phyloP scores from a whole-genome alignment of 208 protist genomes.

The Borovskyia barvae region DNA sequence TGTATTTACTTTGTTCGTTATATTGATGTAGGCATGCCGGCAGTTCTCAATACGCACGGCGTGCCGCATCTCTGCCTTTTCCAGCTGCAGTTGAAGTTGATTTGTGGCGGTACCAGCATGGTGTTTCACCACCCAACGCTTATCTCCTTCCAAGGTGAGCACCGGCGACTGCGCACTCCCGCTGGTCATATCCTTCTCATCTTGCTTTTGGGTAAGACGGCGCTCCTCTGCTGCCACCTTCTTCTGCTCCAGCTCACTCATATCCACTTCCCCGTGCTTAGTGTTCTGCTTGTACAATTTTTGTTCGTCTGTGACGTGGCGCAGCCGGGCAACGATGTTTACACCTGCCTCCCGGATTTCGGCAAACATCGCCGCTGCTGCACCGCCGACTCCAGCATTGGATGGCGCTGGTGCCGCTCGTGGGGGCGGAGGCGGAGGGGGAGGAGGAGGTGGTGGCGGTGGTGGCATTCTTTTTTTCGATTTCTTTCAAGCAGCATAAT shows the following conservation, averaged over 20 bases:
- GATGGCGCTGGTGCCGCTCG: background rate
- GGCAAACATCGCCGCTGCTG: constrained; percentile 58
- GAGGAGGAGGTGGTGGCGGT: constrained; percentile 17
- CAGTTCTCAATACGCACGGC: constrained; percentile 76
- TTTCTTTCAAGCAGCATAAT: too few species aligned
- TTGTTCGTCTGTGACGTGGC: constrained; percentile 69
- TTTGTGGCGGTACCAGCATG: constrained; percentile 42
- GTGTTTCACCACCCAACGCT: constrained; percentile 65
- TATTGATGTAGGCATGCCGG: constrained; percentile 51
- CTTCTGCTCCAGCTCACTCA: constrained; percentile 55
- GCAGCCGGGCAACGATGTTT: constrained; percentile 64
- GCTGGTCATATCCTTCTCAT: background rate
- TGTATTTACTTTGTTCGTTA: constrained; percentile 82
- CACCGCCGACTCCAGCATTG: constrained; percentile 31
- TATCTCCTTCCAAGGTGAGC: constrained; percentile 59
- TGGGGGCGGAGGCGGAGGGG: constrained; percentile 18
- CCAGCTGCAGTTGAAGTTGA: constrained; percentile 40
- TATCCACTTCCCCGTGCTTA: constrained; percentile 64
- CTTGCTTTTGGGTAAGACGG: constrained; percentile 13
- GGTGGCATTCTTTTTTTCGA: constrained; percentile 8
- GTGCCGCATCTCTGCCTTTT: constrained; percentile 69
- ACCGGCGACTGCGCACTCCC: constrained; percentile 19
- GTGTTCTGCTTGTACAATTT: constrained; percentile 81
- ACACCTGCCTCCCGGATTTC: constrained; percentile 70
- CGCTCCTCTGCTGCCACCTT: constrained; percentile 52